Percentiles rank a stretch among this genome's conserved stretches.
These are phyloP conservation scores for Pichia terricola DNA, from an alignment of 1,139 yeast genomes.

Conservation along the genomic window DNA sequence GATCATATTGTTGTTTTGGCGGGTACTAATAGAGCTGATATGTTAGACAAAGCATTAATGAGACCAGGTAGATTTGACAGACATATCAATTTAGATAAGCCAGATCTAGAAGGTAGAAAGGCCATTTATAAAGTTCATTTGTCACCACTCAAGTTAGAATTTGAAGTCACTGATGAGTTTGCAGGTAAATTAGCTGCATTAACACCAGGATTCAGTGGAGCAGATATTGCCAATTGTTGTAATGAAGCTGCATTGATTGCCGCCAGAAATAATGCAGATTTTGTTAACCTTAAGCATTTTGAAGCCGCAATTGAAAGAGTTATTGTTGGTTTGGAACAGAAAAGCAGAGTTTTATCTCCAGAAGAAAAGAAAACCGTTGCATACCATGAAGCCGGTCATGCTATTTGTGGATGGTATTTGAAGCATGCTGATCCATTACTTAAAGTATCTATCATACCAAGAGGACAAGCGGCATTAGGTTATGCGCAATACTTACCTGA, in stretches of 20 bases:
- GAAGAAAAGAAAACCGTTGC: constrained; percentile 71
- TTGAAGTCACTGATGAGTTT: constrained; percentile 43
- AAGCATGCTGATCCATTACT: constrained; percentile 84
- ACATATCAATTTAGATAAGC: constrained; percentile 63
- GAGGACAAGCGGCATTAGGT: constrained; percentile 80
- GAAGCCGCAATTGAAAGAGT: constrained; percentile 79
- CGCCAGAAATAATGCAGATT: constrained; percentile 52
- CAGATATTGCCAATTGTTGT: constrained; percentile 77
- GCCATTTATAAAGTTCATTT: constrained; percentile 67
- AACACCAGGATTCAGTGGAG: constrained; percentile 82
- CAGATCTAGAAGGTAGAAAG: constrained; percentile 72
- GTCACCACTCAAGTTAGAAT: constrained; percentile 42
- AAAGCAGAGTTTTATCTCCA: constrained; percentile 56
- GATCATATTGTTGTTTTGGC: constrained; percentile 78
- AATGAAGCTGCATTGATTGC: constrained; percentile 80
- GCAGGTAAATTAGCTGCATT: constrained; percentile 68
- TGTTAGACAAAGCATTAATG: constrained; percentile 63
- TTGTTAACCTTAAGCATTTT: constrained; percentile 53
- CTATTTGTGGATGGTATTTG: constrained; percentile 92
- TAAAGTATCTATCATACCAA: constrained; percentile 93
- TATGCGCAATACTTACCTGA: constrained; percentile 78
- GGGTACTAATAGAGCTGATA: constrained; percentile 77
- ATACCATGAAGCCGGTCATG: constrained; percentile 93
- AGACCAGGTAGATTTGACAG: constrained; percentile 85
- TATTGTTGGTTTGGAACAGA: constrained; percentile 71